Base-by-base conservation (phyloP, 1,139 yeast genomes). In the Candida glucosophila region DNA sequence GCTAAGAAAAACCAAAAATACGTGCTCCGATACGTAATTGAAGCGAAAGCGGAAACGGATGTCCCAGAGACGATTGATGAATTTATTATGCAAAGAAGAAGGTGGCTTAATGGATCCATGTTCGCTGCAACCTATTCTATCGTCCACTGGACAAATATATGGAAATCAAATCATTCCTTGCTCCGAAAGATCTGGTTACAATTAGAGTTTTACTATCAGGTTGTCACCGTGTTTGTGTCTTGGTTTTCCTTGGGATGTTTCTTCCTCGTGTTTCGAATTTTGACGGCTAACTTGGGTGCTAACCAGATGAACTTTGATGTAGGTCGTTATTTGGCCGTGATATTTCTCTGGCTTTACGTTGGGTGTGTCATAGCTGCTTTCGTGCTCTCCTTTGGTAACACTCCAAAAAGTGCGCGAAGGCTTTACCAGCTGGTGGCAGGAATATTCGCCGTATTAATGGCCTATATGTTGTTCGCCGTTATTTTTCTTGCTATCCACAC, bases 41-140 rank as follows among this genome's bases (percentile, higher is more conserved):
- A 74, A 22, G 90, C 92, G 12, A 70, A 70, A 35, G 93, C 92
- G 0, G 83, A 77, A 42, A 81, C 93, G 2, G 93, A 81, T 60
- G 93, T 80, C 16, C 93, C 93, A 1, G 86, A 77, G 35, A 55
- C 56, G 16, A 58, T 81, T 17, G 76, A 78, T 29, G 92, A 80
- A 41, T 71, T 81, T 35, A 77, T 81, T 6, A 58, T 80, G 33
- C 92, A 81, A 51, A 67, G 92, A 49, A 67, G 93, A 49, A 65
- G 93, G 52, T 81, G 93, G 93, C 64, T 81, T 31, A 81, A 81
- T 49, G 93, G 93, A 14, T 78, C 92, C 4, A 73, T 81, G 45
- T 81, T 81, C 50, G 92, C 93, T 1, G 88, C 88, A 3, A 63
- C 79, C 24, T 81, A 81, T 47, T 73, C 90, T 1, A 68, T 77